Percentiles rank a stretch among this genome's conserved stretches.
These are phyloP conservation scores for Phialemoniopsis sp. DNA, from an alignment of 2,329 filamentous ascomycete species.

Conservation along the genomic window DNA sequence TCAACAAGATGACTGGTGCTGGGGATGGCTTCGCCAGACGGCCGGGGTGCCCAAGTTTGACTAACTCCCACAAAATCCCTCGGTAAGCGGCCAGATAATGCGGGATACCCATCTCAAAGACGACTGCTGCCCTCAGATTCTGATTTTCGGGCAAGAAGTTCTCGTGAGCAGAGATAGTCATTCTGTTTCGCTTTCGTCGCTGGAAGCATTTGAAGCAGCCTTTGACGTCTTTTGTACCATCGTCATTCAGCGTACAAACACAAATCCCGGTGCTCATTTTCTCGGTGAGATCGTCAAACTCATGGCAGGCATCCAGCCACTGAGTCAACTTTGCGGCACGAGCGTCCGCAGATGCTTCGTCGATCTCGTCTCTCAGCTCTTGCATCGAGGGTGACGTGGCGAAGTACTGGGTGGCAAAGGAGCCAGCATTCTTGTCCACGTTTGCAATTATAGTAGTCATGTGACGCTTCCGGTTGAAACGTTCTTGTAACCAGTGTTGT, in stretches of 20 bases:
- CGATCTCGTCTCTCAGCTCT: conserved; percentile 16
- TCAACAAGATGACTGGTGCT: conserved; percentile 5
- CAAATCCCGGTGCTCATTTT: conserved; percentile 24
- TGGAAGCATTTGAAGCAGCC: conserved; percentile 29
- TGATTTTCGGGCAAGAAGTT: conserved; percentile 29
- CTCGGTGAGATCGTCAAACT: conserved; percentile 24
- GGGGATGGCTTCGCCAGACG: background rate
- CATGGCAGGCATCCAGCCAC: conserved; percentile 20
- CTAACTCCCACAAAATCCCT: conserved; percentile 33
- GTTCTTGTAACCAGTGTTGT: conserved; percentile 40
- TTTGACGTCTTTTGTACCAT: conserved; percentile 14
- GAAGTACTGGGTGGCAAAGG: conserved; percentile 42
- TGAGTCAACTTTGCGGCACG: conserved; percentile 22
- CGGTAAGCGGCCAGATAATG: conserved; percentile 33
- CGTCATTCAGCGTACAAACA: conserved; percentile 17
- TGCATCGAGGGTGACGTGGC: conserved; percentile 19
- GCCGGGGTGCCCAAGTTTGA: conserved; percentile 21
- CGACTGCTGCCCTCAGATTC: conserved; percentile 22
- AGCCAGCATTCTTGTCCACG: conserved; percentile 30
- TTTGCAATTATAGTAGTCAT: conserved; percentile 46
- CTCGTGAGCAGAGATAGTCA: conserved; percentile 33
- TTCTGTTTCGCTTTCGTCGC: conserved; percentile 16
- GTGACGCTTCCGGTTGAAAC: conserved; percentile 18
- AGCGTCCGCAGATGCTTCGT: conserved; percentile 8
- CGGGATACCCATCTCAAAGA: conserved; percentile 36